Evolutionary conservation across 768 basidiomycete species (phyloP), one percentile per base, ranked within the genome.

Genomic region (Boletus patriciae): DNA sequence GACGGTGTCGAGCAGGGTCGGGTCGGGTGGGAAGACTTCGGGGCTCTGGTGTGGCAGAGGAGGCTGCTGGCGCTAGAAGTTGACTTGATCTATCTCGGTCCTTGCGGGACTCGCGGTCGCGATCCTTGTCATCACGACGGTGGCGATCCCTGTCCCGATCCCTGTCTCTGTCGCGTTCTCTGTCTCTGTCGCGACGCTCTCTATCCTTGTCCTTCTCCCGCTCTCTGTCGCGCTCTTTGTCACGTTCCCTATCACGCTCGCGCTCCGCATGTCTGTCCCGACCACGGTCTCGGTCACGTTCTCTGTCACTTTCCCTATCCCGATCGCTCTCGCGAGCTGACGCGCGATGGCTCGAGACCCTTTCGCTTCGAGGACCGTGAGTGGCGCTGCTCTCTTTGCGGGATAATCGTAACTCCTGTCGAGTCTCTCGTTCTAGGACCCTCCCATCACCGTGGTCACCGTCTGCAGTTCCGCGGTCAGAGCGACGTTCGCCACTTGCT

Each of bases 401-500:
- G 33, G 73, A 56, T 79, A 49, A 76, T 38, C 80, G 77, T 47
- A 66, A 60, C 18, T 86, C 85, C 57, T 77, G 68, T 33, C 74
- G 70, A 46, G 50, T 66, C 16, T 86, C 85, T 40, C 82, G 76
- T 45, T 89, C 87, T 11, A 67, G 51, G 34, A 80, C 75, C 60
- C 79, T 77, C 31, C 87, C 85, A 27, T 87, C 83, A 15, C 51
- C 65, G 60, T 70, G 76, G 27, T 79, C 76, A 36, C 67, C 75
- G 18, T 82, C 81, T 16, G 73, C 74, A 50, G 68, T 65, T 41
- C 73, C 76, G 49, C 83, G 80, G 59, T 83, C 84, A 40, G 80
- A 77, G 9, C 84, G 78, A 48, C 86, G 83, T 40, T 84, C 86
- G 19, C 82, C 85, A 64, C 89, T 91, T 4, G 80, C 76, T 34